Conservation (phyloP, 2,329 filamentous ascomycete genomes). For the Eurotiales sp. region DNA sequence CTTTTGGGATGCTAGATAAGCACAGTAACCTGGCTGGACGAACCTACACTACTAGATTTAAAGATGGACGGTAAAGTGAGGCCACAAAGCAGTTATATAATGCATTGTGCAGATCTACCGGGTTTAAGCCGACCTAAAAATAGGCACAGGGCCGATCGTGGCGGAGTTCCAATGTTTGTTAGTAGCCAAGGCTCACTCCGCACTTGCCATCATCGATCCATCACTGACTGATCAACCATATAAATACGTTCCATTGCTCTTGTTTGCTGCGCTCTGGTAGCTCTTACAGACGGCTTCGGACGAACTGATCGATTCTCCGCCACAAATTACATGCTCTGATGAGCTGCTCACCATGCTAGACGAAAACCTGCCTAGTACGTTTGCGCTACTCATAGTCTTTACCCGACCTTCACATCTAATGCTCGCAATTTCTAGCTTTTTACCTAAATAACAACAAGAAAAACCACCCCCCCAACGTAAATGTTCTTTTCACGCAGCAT, state of each 20-base stretch:
- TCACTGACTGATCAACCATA: no score
- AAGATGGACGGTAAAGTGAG: no score
- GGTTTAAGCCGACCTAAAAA: no score
- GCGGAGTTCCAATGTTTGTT: conserved; percentile 4
- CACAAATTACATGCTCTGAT: not conserved
- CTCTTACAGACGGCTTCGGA: not conserved
- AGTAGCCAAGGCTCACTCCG: conserved; percentile 1
- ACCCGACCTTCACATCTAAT: not conserved
- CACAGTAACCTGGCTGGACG: no score
- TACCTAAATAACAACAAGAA: conserved; percentile 54
- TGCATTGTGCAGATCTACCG: no score
- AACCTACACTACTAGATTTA: no score
- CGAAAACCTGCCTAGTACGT: conserved; percentile 72
- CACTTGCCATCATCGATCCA: no score
- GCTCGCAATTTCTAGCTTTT: conserved; percentile 30
- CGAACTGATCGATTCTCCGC: not conserved
- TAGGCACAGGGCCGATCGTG: not conserved
- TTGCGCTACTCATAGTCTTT: not conserved
- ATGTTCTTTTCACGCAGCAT: conserved; percentile 56
- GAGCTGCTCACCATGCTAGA: conserved; percentile 63
- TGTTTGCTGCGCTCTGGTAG: no score
- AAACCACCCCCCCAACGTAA: conserved; percentile 31
- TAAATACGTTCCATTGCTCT: no score
- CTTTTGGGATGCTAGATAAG: no score
- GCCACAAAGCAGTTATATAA: no score